phyloP scores from a whole-genome alignment of 495 filamentous ascomycete species.

The Penicillium arizonense region DNA sequence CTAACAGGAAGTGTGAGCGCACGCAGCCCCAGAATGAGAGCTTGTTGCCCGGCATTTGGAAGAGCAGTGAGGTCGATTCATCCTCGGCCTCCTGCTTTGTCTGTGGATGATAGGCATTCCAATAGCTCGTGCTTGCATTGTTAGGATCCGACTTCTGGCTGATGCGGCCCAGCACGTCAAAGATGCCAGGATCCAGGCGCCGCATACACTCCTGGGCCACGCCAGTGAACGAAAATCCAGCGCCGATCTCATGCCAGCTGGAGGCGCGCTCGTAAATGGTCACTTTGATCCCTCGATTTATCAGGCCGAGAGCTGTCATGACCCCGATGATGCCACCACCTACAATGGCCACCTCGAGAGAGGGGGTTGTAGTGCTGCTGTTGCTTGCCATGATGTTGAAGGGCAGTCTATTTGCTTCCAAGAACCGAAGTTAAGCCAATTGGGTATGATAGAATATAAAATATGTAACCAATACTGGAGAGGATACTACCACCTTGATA shows the following conservation, averaged over 20 bases:
- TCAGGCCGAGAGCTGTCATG: constrained; percentile 15
- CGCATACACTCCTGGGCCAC: constrained; percentile 14
- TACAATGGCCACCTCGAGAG: constrained; percentile 13
- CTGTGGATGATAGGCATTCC: constrained; percentile 2
- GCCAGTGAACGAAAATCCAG: constrained; percentile 20
- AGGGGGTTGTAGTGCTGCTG: neutral
- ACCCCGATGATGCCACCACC: constrained; percentile 26
- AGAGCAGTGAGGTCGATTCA: neutral
- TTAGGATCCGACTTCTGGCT: neutral
- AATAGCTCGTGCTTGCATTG: constrained; percentile 5
- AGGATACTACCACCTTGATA: too few relatives aligned
- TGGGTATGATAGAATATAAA: too few relatives aligned
- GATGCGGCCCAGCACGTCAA: constrained; percentile 8
- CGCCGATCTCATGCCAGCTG: constrained; percentile 16
- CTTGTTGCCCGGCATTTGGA: neutral
- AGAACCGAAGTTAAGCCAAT: too few relatives aligned
- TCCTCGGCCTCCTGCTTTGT: neutral
- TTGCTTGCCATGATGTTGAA: neutral
- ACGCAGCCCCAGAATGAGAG: neutral
- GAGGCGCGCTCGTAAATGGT: constrained; percentile 18
- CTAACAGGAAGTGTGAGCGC: neutral
- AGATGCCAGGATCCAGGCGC: constrained; percentile 12
- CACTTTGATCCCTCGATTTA: constrained; percentile 8
- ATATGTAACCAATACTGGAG: too few relatives aligned
- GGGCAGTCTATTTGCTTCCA: too few relatives aligned